Base-by-base conservation (phyloP, 2,329 filamentous ascomycete species). In the Diaporthe capsici region DNA sequence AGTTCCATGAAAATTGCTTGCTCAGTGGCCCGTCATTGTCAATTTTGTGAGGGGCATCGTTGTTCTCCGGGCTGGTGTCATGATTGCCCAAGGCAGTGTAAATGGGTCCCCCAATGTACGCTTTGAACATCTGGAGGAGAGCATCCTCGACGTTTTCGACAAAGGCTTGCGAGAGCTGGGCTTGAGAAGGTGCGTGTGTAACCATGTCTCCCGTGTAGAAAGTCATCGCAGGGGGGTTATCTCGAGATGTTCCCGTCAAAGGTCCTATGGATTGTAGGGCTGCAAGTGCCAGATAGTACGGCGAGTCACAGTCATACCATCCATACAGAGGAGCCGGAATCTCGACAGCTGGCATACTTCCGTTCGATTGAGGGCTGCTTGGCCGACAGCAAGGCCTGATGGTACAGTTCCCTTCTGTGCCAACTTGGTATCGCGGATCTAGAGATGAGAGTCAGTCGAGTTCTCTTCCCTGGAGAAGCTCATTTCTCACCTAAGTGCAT, bases 11-110 rank as follows among this genome's bases (percentile, higher is more conserved):
- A 77, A 89, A 87, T 77, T 92, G 90, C 76, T 87, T 81, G 1
- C 89, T 88, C 1, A 91, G 82, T 1, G 84, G 84, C 0, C 88
- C 89, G 51, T 79, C 74, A n/a, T 75, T 58, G 12, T 89, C 89
- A 12, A 92, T 82, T 42, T 81, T 87, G 77, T 90, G 87, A 2
- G 89, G 88, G 9, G 86, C 84, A 77, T 90, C 87, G 37, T 90
- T 87, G 31, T 87, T 88, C 73, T 87, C 85, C 2, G 90, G 89
- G 75, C 85, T 89, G 15, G 85, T 87, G 78, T 91, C 90, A 74
- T 91, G 90, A 77, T 91, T 91, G 74, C 90, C 90, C 1, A 92
- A 84, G 0, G 88, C 88, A 0, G 87, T 82, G 76, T 90, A 92
- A 4, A 92, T 86, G 4, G 90, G 89, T 0, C 88, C 88, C 4